These are phyloP conservation scores for Mollisiaceae sp. DNA, from an alignment of 2,329 filamentous ascomycete genomes.

Conservation along the genomic window DNA sequence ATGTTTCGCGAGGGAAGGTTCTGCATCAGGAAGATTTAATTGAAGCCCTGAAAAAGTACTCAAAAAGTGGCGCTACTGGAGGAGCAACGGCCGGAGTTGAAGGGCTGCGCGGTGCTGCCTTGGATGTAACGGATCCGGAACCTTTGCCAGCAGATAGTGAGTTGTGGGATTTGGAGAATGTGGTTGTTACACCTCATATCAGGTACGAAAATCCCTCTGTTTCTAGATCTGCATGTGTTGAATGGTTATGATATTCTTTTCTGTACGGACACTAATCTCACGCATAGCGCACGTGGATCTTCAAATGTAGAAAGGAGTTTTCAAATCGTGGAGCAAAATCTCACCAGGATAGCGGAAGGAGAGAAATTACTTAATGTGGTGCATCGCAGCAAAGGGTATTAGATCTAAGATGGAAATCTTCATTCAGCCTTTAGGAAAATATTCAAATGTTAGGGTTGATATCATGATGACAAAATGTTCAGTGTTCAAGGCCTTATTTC, in stretches of 20 bases:
- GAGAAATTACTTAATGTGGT: conserved; percentile 14
- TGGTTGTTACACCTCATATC: conserved; percentile 10
- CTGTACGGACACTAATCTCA: conserved; percentile 10
- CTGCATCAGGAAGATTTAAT: conserved; percentile 62
- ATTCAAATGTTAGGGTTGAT: not conserved
- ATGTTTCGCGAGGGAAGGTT: not conserved
- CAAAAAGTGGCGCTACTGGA: conserved; percentile 9
- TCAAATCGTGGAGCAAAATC: conserved; percentile 15
- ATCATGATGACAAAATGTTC: not conserved
- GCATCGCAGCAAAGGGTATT: conserved; percentile 15
- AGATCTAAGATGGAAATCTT: too few relatives aligned
- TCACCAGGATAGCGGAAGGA: conserved; percentile 17
- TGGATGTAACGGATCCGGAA: conserved; percentile 83
- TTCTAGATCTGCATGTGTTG: not conserved
- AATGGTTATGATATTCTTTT: conserved; percentile 9
- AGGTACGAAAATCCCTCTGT: conserved; percentile 8
- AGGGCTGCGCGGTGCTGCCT: conserved; percentile 60
- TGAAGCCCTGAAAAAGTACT: conserved; percentile 48
- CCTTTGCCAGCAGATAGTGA: conserved; percentile 71
- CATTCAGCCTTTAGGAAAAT: not conserved
- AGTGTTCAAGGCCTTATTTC: not conserved
- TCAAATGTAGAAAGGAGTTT: conserved; percentile 15
- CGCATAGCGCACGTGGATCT: conserved; percentile 14
- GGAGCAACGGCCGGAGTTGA: conserved; percentile 36
- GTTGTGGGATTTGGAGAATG: conserved; percentile 72